A percentile compares a stretch with the other conserved stretches of the same genome.
phyloP scores from a whole-genome alignment of 2,329 filamentous ascomycete species.

The Leptosphaerulina australis region DNA sequence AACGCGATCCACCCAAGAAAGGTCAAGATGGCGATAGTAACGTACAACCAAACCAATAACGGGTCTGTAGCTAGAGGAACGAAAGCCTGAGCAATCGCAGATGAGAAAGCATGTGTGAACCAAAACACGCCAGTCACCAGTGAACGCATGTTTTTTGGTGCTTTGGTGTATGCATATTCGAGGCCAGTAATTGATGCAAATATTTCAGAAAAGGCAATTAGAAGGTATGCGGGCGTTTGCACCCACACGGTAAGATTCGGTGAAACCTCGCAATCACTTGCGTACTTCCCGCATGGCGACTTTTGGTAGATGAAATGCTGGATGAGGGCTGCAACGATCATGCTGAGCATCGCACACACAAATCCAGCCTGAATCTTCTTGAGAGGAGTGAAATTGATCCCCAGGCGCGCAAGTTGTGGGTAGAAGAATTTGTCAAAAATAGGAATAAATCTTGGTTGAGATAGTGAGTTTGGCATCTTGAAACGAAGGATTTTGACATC shows the following conservation, averaged over 20 bases:
- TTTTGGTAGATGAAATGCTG: constrained; percentile 62
- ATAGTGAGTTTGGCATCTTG: neutral
- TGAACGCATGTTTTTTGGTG: constrained; percentile 65
- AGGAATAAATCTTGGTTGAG: constrained; percentile 61
- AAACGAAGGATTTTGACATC: neutral
- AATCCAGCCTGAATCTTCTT: constrained; percentile 76
- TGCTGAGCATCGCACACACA: constrained; percentile 67
- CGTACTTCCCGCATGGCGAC: constrained; percentile 50
- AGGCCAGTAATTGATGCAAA: constrained; percentile 70
- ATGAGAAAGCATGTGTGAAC: constrained; percentile 42
- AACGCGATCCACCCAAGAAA: constrained; percentile 39
- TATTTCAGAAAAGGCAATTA: constrained; percentile 64
- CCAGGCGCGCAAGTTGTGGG: constrained; percentile 66
- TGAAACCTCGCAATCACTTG: constrained; percentile 43
- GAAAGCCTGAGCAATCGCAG: constrained; percentile 30
- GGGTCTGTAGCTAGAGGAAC: constrained; percentile 30
- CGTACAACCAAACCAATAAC: constrained; percentile 36
- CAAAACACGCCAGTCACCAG: constrained; percentile 40
- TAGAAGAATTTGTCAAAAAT: constrained; percentile 67
- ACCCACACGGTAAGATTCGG: constrained; percentile 58
- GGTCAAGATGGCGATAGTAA: constrained; percentile 39
- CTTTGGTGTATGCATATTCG: constrained; percentile 75
- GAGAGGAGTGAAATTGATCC: constrained; percentile 72
- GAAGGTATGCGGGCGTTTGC: constrained; percentile 57
- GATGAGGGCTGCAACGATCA: constrained; percentile 61